A percentile compares a stretch with the other conserved stretches of the same genome.
These are phyloP conservation scores for Trichoderma sp. DNA, from an alignment of 2,329 filamentous ascomycete genomes.

Conservation along the genomic window DNA sequence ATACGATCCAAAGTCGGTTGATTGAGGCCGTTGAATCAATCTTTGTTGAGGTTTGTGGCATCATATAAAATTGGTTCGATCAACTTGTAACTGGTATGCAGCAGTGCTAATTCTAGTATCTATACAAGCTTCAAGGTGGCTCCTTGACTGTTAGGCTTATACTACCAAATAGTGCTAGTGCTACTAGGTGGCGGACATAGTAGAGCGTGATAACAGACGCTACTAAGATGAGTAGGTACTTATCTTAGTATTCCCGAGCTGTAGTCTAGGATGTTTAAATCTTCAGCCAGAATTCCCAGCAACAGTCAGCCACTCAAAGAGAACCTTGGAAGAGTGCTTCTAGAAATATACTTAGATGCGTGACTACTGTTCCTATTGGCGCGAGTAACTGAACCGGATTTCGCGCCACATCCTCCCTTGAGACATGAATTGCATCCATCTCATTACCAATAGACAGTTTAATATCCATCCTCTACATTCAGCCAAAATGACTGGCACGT, in stretches of 20 bases:
- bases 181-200: too few species aligned
- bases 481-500: neutral
- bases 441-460: neutral
- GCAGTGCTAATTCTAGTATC: neutral
- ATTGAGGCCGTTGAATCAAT: neutral
- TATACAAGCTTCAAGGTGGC: neutral
- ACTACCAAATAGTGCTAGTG: too few species aligned
- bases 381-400: neutral
- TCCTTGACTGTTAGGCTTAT: neutral
- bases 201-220: neutral
- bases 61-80: neutral
- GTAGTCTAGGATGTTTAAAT: neutral
- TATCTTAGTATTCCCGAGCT: too few species aligned
- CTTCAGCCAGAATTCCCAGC: neutral
- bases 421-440: neutral
- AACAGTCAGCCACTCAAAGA: neutral
- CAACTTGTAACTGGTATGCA: neutral
- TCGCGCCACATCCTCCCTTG: neutral
- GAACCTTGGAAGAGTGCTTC: neutral
- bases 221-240: neutral
- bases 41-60: neutral
- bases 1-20: neutral
- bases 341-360: neutral
- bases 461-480: neutral
- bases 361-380: neutral